Evolutionary conservation across 2,329 filamentous ascomycete genomes (phyloP).

Genomic region (Talaromyces sp.): DNA sequence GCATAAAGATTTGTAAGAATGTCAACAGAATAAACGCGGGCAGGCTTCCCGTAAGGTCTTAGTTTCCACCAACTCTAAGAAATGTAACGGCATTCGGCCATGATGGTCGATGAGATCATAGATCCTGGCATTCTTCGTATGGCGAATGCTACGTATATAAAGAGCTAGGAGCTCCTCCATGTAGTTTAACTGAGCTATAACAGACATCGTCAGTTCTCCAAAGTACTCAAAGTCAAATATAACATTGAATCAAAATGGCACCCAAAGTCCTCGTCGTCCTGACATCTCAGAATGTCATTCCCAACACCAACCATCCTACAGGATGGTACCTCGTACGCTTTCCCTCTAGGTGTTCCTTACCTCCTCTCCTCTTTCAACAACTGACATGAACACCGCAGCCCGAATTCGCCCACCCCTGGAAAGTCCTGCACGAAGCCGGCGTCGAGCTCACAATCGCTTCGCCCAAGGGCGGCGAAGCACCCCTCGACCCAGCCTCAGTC

Average conservation of each 20-base stretch:
- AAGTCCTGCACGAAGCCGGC: conserved; percentile 54
- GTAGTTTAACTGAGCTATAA: neutral
- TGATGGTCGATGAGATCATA: conserved; percentile 12
- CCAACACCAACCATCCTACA: conserved; percentile 51
- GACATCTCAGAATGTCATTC: conserved; percentile 58
- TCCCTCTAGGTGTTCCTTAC: no score
- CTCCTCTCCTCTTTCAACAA: neutral
- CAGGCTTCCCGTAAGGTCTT: conserved; percentile 5
- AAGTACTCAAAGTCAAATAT: neutral
- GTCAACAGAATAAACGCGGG: neutral
- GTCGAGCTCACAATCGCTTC: conserved; percentile 60
- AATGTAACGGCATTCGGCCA: neutral
- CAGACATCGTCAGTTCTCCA: neutral
- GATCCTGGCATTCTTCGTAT: neutral
- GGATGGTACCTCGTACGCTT: conserved; percentile 67
- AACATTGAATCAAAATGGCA: conserved; percentile 22
- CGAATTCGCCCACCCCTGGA: conserved; percentile 65
- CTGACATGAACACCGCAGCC: conserved; percentile 32
- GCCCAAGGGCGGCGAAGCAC: conserved; percentile 61
- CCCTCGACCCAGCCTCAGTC: conserved; percentile 60
- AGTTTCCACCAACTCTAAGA: neutral
- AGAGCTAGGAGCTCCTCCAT: neutral
- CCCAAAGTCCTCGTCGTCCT: conserved; percentile 69
- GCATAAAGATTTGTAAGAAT: neutral
- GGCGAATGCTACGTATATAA: neutral